phyloP scores from a whole-genome alignment of 163 green algal genomes.

The Prototheca cutis region DNA sequence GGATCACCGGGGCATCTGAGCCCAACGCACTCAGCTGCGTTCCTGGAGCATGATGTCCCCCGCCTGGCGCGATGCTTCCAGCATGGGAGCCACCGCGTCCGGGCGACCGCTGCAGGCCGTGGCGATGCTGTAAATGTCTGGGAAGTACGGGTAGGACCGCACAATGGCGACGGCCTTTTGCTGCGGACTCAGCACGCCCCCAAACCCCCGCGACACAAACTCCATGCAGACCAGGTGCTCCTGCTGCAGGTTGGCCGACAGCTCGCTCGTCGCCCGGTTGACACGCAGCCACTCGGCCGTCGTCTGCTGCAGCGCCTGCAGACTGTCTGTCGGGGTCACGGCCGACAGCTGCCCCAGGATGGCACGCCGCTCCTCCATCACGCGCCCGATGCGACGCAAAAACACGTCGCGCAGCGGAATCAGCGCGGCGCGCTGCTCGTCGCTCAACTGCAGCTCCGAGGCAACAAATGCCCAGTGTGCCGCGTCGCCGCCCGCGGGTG shows the following conservation, averaged over 20 bases:
- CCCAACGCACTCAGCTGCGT: too few species aligned
- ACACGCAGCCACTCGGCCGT: conserved; percentile 2
- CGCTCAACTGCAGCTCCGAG: not conserved
- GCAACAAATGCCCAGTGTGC: conserved; percentile 12
- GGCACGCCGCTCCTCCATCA: conserved; percentile 15
- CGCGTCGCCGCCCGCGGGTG: too few species aligned
- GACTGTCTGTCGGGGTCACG: conserved; percentile 2
- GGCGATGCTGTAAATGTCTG: conserved; percentile 26
- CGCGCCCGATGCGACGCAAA: conserved; percentile 12
- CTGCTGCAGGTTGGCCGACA: conserved; percentile 19
- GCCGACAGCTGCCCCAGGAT: conserved; percentile 17
- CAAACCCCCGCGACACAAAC: conserved; percentile 14
- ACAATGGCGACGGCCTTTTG: conserved; percentile 34
- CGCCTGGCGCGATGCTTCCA: too few species aligned
- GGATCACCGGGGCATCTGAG: too few species aligned
- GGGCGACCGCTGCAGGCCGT: too few species aligned
- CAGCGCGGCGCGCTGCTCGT: conserved; percentile 10
- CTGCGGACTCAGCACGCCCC: conserved; percentile 9
- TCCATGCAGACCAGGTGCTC: conserved; percentile 30
- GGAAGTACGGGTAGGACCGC: conserved; percentile 35
- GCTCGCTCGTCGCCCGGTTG: conserved; percentile 12
- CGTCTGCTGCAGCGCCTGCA: conserved; percentile 1
- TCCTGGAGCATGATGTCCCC: too few species aligned
- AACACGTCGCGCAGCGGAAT: conserved; percentile 11
- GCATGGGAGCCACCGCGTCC: too few species aligned